Evolutionary conservation across 192 early-diverging fungal genomes (phyloP).

Genomic region (Irineochytrium annulatum): DNA sequence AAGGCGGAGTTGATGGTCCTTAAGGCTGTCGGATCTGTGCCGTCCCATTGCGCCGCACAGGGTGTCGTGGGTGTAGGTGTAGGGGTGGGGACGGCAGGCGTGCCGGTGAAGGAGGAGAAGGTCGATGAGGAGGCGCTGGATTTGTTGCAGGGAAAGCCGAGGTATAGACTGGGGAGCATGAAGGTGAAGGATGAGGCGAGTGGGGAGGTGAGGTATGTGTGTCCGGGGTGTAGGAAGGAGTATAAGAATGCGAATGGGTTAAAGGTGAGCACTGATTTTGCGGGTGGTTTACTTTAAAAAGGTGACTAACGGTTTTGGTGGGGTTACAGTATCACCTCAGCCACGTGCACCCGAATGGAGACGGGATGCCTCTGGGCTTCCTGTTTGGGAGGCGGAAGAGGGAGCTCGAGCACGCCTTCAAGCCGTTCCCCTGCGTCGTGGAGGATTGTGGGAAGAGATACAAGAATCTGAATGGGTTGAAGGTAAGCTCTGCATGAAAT

Average conservation of each 20-base stretch:
- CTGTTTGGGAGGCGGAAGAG: conserved; percentile 25
- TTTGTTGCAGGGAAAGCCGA: not conserved
- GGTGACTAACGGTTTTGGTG: not conserved
- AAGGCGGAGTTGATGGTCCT: not conserved
- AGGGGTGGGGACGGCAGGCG: not conserved
- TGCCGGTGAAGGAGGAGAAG: not conserved
- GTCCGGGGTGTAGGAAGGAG: conserved; percentile 89
- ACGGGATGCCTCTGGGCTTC: conserved; percentile 23
- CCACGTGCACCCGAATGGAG: conserved; percentile 21
- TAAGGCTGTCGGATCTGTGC: no score
- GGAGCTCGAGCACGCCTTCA: conserved; percentile 24
- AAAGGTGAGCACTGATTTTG: conserved; percentile 49
- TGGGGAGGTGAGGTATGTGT: conserved; percentile 54
- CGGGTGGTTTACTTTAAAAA: not conserved
- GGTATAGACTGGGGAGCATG: conserved; percentile 18
- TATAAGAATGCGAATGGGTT: conserved; percentile 99
- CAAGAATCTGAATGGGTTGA: conserved; percentile 95
- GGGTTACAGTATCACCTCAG: conserved; percentile 22
- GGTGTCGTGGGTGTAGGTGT: no score
- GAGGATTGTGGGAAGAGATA: conserved; percentile 86
- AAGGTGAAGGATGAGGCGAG: conserved; percentile 20
- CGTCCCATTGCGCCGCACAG: no score
- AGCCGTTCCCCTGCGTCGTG: conserved; percentile 62
- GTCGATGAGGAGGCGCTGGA: conserved; percentile 13
- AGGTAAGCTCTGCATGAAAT: no score